A percentile compares a stretch with the other conserved stretches of the same genome.
Conservation (phyloP, 129 eudicot genomes). For the Lactuca saligna region DNA sequence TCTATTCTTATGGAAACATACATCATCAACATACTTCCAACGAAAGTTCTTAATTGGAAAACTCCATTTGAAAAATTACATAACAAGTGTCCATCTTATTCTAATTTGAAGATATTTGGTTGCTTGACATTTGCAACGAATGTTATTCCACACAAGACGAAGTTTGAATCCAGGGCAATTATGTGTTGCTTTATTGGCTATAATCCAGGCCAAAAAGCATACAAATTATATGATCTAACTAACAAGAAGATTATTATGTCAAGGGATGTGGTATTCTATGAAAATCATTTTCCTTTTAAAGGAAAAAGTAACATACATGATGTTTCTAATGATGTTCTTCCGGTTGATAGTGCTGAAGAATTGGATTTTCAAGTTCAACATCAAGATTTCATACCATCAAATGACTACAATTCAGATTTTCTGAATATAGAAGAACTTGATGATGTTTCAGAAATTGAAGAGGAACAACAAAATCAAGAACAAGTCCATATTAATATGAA, state of each 20-base stretch:
- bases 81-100: background rate
- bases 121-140: background rate
- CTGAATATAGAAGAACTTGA: background rate
- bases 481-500: too few species aligned
- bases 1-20: background rate
- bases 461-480: background rate
- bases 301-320: background rate
- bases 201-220: background rate
- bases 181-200: background rate
- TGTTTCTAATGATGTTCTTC: background rate
- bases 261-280: background rate
- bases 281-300: background rate
- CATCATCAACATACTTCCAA: background rate
- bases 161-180: background rate
- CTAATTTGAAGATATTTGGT: background rate
- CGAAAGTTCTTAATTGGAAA: background rate
- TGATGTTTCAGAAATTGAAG: background rate
- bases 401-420: background rate
- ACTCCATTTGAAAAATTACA: background rate
- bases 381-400: background rate
- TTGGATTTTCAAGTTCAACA: background rate
- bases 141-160: background rate
- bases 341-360: background rate
- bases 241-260: background rate
- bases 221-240: background rate